Conservation (phyloP, 352 stramenopile genomes). For the Globisporangium perplexum region DNA sequence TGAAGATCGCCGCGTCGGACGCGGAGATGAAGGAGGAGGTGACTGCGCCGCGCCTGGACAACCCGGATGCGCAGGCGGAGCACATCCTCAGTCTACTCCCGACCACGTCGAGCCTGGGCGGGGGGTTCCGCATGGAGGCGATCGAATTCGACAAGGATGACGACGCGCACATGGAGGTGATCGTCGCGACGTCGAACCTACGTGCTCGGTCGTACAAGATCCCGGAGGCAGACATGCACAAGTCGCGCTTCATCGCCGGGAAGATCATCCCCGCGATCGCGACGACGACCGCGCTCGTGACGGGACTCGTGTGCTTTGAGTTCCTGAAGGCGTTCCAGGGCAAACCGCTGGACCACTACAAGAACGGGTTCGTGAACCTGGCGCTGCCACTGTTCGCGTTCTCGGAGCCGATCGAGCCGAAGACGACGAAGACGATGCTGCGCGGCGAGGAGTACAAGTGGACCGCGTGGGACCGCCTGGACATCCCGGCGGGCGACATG, state of each 20-base stretch:
- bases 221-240: constrained; percentile 95
- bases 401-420: constrained; percentile 93
- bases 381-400: constrained; percentile 98
- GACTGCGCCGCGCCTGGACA: constrained; percentile 33
- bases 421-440: constrained; percentile 90
- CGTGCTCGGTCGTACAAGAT: constrained; percentile 98
- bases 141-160: constrained; percentile 99
- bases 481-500: constrained; percentile 93
- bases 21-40: constrained; percentile 92
- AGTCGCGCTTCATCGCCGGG: constrained; percentile 98
- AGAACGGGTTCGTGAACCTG: constrained; percentile 98
- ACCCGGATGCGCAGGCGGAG: constrained; percentile 67
- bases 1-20: constrained; percentile 98
- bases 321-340: constrained; percentile 94
- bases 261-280: constrained; percentile 99
- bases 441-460: constrained; percentile 96
- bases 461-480: constrained; percentile 97
- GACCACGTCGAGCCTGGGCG: constrained; percentile 66
- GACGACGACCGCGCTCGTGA: constrained; percentile 98
- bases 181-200: constrained; percentile 96
- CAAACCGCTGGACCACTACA: constrained; percentile 93
- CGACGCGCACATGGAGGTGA: constrained; percentile 97
- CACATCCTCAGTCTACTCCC: constrained; percentile 85
- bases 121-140: constrained; percentile 88
- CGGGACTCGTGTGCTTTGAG: constrained; percentile 97